Percentiles rank a stretch among this genome's conserved stretches.
These are phyloP conservation scores for Gentiana straminea DNA, from an alignment of 257 asterid species.

Conservation along the genomic window DNA sequence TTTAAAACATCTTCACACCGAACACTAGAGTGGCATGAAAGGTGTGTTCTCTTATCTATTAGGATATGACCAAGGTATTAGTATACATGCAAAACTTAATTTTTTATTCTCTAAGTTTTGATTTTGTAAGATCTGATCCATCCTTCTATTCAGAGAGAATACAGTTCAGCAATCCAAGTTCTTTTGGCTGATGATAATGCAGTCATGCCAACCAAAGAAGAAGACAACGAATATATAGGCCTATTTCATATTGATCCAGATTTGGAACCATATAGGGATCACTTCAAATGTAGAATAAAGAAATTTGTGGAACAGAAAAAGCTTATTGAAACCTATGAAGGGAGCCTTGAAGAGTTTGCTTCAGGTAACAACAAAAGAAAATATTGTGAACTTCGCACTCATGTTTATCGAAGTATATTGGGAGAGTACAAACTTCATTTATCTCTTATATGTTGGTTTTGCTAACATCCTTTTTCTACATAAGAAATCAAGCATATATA, in stretches of 20 bases:
- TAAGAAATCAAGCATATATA: background rate
- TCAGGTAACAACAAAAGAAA: conserved; percentile 45
- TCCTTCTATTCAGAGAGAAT: conserved; percentile 27
- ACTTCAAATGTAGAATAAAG: conserved; percentile 57
- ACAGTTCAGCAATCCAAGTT: conserved; percentile 34
- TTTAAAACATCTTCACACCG: too few species aligned
- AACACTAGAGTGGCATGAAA: too few species aligned
- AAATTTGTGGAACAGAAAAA: conserved; percentile 52
- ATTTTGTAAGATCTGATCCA: conserved; percentile 4
- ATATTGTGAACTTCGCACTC: background rate
- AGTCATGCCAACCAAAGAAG: conserved; percentile 30
- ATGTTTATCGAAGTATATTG: background rate
- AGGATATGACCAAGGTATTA: too few species aligned
- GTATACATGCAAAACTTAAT: too few species aligned
- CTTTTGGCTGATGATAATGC: conserved; percentile 33
- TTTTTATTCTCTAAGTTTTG: too few species aligned
- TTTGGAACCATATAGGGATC: conserved; percentile 61
- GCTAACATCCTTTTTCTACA: background rate
- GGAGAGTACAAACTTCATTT: background rate
- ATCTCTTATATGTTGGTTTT: background rate
- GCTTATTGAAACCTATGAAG: conserved; percentile 68
- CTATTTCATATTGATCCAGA: conserved; percentile 49
- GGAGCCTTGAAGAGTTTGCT: conserved; percentile 71
- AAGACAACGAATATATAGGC: conserved; percentile 36
- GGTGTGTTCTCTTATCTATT: too few species aligned